phyloP scores from a whole-genome alignment of 495 filamentous ascomycete species.

The Pyrenopolyporus hunteri region DNA sequence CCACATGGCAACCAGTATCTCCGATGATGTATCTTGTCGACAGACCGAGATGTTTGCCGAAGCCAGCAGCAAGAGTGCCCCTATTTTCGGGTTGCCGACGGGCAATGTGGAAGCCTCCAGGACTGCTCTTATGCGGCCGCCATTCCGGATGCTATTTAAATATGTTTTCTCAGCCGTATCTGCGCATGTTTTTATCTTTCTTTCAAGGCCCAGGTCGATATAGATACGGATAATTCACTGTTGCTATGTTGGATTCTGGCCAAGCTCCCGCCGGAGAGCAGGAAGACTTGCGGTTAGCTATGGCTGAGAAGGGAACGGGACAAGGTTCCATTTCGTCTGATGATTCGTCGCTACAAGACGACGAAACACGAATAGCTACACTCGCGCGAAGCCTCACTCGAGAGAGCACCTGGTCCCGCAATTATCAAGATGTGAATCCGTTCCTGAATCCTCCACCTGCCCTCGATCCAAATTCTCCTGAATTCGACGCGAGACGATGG shows the following conservation, averaged over 20 bases:
- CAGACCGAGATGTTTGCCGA: constrained; percentile 19
- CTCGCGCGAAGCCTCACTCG: constrained; percentile 14
- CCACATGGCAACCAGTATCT: background rate
- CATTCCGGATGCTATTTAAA: constrained; percentile 1
- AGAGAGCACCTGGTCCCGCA: background rate
- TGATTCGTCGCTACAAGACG: background rate
- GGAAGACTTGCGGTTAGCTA: background rate
- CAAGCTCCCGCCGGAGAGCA: background rate
- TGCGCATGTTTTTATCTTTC: background rate
- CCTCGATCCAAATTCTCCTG: constrained; percentile 19
- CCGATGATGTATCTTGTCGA: background rate
- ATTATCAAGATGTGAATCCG: constrained; percentile 13
- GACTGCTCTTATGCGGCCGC: background rate
- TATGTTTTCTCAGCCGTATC: background rate
- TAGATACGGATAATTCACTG: background rate
- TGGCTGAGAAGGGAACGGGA: constrained; percentile 2
- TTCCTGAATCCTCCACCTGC: constrained; percentile 3
- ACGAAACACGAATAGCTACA: background rate
- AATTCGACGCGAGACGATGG: constrained; percentile 20
- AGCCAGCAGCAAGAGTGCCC: background rate
- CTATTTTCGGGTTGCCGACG: background rate
- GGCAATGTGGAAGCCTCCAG: background rate
- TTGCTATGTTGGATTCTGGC: background rate
- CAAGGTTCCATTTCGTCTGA: constrained; percentile 13
- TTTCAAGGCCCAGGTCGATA: background rate